Percentiles rank a stretch among this genome's conserved stretches.
Evolutionary conservation across 306 rosid genomes (phyloP).

Genomic region (Delonix regia): DNA sequence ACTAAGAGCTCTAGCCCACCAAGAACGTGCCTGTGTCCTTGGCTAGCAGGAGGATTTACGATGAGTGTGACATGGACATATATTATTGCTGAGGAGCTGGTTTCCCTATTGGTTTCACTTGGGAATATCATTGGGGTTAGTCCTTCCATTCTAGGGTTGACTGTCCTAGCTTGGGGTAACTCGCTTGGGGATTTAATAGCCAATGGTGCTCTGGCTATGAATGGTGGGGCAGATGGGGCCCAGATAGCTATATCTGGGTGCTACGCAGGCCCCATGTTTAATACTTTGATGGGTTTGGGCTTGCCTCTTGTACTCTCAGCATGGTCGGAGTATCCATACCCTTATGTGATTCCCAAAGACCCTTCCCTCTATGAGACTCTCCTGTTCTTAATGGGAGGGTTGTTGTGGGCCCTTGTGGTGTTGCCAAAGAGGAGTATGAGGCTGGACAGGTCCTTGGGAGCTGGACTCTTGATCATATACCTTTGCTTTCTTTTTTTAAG

Average conservation of each 20-base stretch:
- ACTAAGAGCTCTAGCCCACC: conserved; percentile 56
- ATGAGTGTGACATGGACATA: conserved; percentile 74
- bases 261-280: conserved; percentile 70
- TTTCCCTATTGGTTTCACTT: conserved; percentile 46
- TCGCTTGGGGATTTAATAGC: conserved; percentile 56
- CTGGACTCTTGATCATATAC: conserved; percentile 56
- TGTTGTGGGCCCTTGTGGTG: conserved; percentile 64
- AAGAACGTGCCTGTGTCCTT: conserved; percentile 49
- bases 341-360: conserved; percentile 43
- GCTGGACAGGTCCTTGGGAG: conserved; percentile 53
- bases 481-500: conserved; percentile 51
- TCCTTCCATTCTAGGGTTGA: conserved; percentile 32
- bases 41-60: conserved; percentile 62
- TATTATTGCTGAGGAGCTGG: conserved; percentile 57
- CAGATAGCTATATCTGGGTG: conserved; percentile 65
- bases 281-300: conserved; percentile 60
- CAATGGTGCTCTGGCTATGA: conserved; percentile 53
- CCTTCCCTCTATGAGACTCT: conserved; percentile 50
- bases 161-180: conserved; percentile 42
- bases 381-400: conserved; percentile 46
- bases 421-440: conserved; percentile 56
- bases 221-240: conserved; percentile 63
- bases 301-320: conserved; percentile 47
- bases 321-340: conserved; percentile 49
- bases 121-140: conserved; percentile 30